phyloP scores from a whole-genome alignment of 805 yeast species.

The Wickerhamomyces xylosicus region DNA sequence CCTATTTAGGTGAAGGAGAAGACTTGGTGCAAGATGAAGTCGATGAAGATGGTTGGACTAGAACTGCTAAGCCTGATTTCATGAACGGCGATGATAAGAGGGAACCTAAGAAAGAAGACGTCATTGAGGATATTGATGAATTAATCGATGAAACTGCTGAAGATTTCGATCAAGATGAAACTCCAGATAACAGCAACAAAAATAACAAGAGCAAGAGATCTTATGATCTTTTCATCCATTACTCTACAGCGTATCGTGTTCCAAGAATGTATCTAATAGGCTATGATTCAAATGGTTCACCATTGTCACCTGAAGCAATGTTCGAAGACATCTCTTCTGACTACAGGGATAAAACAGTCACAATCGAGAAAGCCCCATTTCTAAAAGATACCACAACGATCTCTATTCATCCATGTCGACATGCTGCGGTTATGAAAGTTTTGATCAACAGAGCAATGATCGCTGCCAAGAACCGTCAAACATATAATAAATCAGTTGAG shows the following conservation, averaged over 20 bases:
- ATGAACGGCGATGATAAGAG: constrained; percentile 3
- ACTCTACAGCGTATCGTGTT: constrained; percentile 90
- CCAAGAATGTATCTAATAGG: constrained; percentile 93
- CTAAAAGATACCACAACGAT: constrained; percentile 61
- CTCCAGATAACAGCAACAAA: constrained; percentile 22
- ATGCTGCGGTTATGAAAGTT: constrained; percentile 89
- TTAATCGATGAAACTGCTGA: constrained; percentile 34
- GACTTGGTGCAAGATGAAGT: constrained; percentile 30
- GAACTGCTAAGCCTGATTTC: constrained; percentile 21
- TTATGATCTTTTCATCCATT: constrained; percentile 84
- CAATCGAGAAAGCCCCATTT: constrained; percentile 89
- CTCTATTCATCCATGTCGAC: constrained; percentile 94
- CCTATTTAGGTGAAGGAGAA: constrained; percentile 32
- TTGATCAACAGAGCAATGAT: constrained; percentile 63
- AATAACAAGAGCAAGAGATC: constrained; percentile 29
- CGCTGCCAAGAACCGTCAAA: constrained; percentile 27
- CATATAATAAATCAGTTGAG: constrained; percentile 4
- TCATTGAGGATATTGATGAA: constrained; percentile 31
- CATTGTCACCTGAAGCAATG: constrained; percentile 82
- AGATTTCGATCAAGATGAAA: constrained; percentile 25
- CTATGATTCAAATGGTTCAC: constrained; percentile 72
- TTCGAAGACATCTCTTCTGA: constrained; percentile 90
- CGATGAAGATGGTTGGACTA: constrained; percentile 52
- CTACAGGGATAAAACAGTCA: constrained; percentile 91
- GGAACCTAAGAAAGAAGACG: constrained; percentile 4